Evolutionary conservation across 768 basidiomycete species (phyloP), one percentile per base, ranked within the genome.

Genomic region (Pleurotus giganteus): DNA sequence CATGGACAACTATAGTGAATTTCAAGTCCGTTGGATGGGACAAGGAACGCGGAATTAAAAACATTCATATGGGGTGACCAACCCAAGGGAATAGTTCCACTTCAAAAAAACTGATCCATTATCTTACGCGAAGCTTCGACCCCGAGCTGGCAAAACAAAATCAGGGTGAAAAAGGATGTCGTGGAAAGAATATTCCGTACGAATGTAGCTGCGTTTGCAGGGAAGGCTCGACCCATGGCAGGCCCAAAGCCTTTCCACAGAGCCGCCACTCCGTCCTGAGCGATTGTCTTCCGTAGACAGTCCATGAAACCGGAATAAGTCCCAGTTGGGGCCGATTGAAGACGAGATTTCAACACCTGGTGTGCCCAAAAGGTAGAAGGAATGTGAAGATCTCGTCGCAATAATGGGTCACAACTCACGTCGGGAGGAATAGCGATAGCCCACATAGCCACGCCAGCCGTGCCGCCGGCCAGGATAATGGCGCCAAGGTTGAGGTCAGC

Each of bases 361-460:
- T 29, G 54, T n/a, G n/a, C n/a, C n/a, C n/a, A n/a, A 26, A 49
- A 47, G 34, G 43, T 17, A 47, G 57, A 49, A 21, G 4, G 58
- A 21, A 49, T 36, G 43, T 50, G 2, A 37, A 27, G 13, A 8
- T 26, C 11, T 28, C 44, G 19, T 13, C 34, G 34, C 4, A 43
- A 15, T 12, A 44, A 6, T 32, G n/a, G 41, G 27, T 45, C 15
- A 29, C 32, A 3, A 76, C 89, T 60, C 64, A 94, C 95, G 69
- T 99, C 96, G 43, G 96, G 95, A 45, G 97, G 97, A 61, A 99
- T 97, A 23, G 92, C 96, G 61, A 98, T 78, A 15, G 90, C 78
- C 97, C 97, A 99, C 97, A 99, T 98, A 32, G 94, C 94, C 4
- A 98, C 83, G 61, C 97, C 97, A 1, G 97, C 97, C 36, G 83